These are phyloP conservation scores for Hypoxylon fragiforme DNA, from an alignment of 495 filamentous ascomycete genomes.

Conservation along the genomic window DNA sequence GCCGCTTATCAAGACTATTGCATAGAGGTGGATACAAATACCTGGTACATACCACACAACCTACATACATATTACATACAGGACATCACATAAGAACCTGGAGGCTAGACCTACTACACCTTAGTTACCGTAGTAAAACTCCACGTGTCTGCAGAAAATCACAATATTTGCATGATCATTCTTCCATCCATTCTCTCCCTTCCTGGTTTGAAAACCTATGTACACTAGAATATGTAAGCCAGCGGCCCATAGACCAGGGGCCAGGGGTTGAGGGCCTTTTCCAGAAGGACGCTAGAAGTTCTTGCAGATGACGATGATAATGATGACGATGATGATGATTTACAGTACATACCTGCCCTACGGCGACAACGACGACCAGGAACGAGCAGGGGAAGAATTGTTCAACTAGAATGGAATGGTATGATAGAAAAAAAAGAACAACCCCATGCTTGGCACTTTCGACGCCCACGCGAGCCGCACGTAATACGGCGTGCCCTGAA, in stretches of 20 bases:
- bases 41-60: too few relatives aligned
- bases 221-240: too few relatives aligned
- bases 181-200: not conserved
- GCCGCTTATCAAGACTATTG: constrained; percentile 21
- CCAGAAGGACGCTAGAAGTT: not conserved
- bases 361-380: too few relatives aligned
- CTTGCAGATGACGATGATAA: not conserved
- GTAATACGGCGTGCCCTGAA: constrained; percentile 31
- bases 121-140: not conserved
- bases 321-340: constrained; percentile 9
- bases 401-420: too few relatives aligned
- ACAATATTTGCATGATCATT: not conserved
- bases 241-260: too few relatives aligned
- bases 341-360: too few relatives aligned
- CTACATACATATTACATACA: too few relatives aligned
- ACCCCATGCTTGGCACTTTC: constrained; percentile 4
- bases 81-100: too few relatives aligned
- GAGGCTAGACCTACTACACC: too few relatives aligned
- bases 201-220: too few relatives aligned
- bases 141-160: not conserved
- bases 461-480: not conserved
- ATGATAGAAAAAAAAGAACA: too few relatives aligned
- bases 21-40: constrained; percentile 2
- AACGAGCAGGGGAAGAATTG: too few relatives aligned
- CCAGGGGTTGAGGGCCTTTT: not conserved